These are phyloP conservation scores for Hawksworthiomyces lignivorus DNA, from an alignment of 2,329 filamentous ascomycete species.

Conservation along the genomic window DNA sequence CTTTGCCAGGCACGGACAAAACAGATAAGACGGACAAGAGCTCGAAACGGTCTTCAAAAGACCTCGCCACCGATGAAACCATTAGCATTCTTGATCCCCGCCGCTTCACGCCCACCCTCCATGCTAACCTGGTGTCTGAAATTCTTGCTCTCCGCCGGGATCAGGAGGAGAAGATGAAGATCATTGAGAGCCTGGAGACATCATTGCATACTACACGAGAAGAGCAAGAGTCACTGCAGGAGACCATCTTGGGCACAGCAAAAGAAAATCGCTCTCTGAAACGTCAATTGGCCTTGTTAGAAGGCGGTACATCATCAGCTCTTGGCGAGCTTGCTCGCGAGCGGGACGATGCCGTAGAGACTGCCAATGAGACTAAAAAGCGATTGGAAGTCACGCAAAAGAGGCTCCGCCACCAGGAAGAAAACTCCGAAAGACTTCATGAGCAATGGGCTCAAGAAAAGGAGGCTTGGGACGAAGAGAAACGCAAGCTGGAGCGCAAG, in stretches of 20 bases:
- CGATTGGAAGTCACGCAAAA: conserved; percentile 73
- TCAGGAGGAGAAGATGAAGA: conserved; percentile 78
- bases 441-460: conserved; percentile 78
- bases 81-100: conserved; percentile 77
- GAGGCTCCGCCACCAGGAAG: conserved; percentile 69
- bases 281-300: conserved; percentile 76
- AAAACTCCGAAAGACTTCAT: conserved; percentile 72
- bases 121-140: conserved; percentile 90
- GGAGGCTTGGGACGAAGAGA: conserved; percentile 76
- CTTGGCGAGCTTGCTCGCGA: conserved; percentile 77
- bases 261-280: conserved; percentile 78
- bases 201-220: conserved; percentile 61
- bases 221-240: conserved; percentile 66
- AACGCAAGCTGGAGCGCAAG: conserved; percentile 72
- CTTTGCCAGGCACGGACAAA: conserved; percentile 33
- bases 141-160: conserved; percentile 82
- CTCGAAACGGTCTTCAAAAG: conserved; percentile 47
- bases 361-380: conserved; percentile 61
- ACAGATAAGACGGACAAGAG: conserved; percentile 36
- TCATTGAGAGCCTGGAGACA: conserved; percentile 78
- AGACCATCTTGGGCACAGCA: conserved; percentile 51
- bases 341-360: conserved; percentile 74
- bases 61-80: conserved; percentile 57
- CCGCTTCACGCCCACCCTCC: conserved; percentile 88
- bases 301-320: conserved; percentile 81